Percentiles rank a stretch among this genome's conserved stretches.
phyloP scores from a whole-genome alignment of 306 rosid species.

The Bauhinia variegata region DNA sequence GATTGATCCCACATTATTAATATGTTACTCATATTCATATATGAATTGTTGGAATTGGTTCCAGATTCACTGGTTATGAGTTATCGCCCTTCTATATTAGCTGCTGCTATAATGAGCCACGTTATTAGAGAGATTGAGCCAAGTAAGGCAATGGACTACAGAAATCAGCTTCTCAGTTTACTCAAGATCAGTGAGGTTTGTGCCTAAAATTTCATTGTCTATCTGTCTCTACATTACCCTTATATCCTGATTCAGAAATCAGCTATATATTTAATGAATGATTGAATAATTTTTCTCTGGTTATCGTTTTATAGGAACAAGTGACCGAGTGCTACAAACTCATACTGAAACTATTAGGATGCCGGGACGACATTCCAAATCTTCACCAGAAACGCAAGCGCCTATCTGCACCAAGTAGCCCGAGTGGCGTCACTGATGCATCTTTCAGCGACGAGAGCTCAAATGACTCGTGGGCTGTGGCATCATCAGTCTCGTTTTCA shows the following conservation, averaged over 20 bases:
- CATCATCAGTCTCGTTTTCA: conserved; percentile 48
- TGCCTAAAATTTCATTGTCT: conserved; percentile 29
- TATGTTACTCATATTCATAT: conserved; percentile 25
- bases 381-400: conserved; percentile 57
- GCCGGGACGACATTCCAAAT: conserved; percentile 37
- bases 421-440: conserved; percentile 61
- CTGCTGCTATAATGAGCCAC: conserved; percentile 83
- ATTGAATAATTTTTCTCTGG: conserved; percentile 21
- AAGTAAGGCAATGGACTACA: conserved; percentile 59
- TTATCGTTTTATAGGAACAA: conserved; percentile 55
- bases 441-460: conserved; percentile 67
- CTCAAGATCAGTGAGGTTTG: conserved; percentile 78
- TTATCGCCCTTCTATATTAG: conserved; percentile 75
- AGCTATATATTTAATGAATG: conserved; percentile 14
- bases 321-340: conserved; percentile 69
- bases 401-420: conserved; percentile 56
- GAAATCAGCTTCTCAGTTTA: conserved; percentile 64
- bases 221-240: conserved; percentile 7
- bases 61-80: conserved; percentile 70
- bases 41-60: conserved; percentile 17
- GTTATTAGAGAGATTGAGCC: conserved; percentile 75
- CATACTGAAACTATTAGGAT: conserved; percentile 49
- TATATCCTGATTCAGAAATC: conserved; percentile 11
- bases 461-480: conserved; percentile 66
- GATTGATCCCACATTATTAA: neutral